Evolutionary conservation across 148 eudicot species (phyloP), one percentile per base, ranked within the genome.

Genomic region (Pharnaceum exiguum): DNA sequence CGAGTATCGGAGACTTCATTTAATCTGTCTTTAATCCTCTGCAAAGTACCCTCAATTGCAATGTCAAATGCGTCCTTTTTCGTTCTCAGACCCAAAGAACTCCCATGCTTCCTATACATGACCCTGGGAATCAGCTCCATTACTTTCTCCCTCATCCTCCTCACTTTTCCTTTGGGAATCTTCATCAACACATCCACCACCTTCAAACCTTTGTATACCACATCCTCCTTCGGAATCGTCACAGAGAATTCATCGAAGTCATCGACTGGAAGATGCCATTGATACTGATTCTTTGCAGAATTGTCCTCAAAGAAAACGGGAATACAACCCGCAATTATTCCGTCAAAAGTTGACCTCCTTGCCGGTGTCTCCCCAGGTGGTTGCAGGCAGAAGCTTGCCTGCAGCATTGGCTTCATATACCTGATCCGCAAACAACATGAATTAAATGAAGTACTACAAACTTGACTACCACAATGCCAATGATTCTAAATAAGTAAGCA

Each of bases 311-410:
- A 93, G 67, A 93, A 88, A 0, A 93, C 98, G 0, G 98, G 98
- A 16, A 93, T 93, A 40, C 98, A 93, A 0, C 98, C 98, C 0
- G 96, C 96, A 0, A 88, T 5, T 16, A 93, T 79, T 27, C 82
- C 72, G 26, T 88, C 98, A 29, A 93, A 93, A 1, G 96, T 83
- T 5, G 98, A 83, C 25, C 95, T 53, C 45, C 96, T 69, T 1
- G 96, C 75, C 15, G 96, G 96, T 0, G 90, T 88, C 30, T 93
- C 98, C 3, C 98, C 95, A 2, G 96, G 98, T 2, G 98, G 98
- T 59, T 93, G 96, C 64, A 93, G 50, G 35, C 96, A 93, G 60
- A 93, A 93, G 33, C 70, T 83, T 0, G 96, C 71, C 31, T 79
- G 81, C 54, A 93, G 59, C 96, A 93, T 93, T 17, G 96, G 96